Conservation (phyloP, 192 early-diverging fungal genomes). For the Coemansia sp. region DNA sequence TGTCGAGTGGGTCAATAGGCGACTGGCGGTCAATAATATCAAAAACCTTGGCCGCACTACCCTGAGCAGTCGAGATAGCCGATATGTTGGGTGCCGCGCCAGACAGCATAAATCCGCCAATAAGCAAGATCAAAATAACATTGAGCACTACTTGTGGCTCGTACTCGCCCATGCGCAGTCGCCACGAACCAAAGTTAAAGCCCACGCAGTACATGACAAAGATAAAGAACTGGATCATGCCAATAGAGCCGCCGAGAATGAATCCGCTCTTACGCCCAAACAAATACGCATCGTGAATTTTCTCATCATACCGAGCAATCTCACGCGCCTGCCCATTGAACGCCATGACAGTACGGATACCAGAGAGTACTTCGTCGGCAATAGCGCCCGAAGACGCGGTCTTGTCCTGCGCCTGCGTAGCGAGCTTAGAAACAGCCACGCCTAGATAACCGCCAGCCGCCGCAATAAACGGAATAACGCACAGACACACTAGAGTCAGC, state of each 20-base stretch:
- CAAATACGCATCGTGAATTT: conserved; percentile 65
- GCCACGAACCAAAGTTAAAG: conserved; percentile 60
- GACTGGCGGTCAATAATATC: conserved; percentile 78
- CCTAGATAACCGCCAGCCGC: conserved; percentile 51
- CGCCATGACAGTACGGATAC: conserved; percentile 81
- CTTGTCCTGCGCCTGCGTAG: conserved; percentile 57
- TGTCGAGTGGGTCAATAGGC: conserved; percentile 63
- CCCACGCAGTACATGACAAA: conserved; percentile 57
- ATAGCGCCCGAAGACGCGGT: conserved; percentile 82
- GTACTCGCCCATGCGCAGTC: conserved; percentile 54
- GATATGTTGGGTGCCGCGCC: conserved; percentile 67
- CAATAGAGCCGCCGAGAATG: conserved; percentile 65
- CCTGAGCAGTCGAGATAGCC: conserved; percentile 68
- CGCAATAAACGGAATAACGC: conserved; percentile 72
- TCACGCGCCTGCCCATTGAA: conserved; percentile 80
- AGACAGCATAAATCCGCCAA: conserved; percentile 74
- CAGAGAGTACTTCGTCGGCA: conserved; percentile 78
- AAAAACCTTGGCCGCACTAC: conserved; percentile 80
- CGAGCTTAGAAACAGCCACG: conserved; percentile 44
- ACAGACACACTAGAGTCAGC: conserved; percentile 76
- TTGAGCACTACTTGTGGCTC: conserved; percentile 60
- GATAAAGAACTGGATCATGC: conserved; percentile 68
- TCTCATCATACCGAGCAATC: conserved; percentile 58
- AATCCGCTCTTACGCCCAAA: conserved; percentile 62
- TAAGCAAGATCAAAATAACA: conserved; percentile 82